Base-by-base conservation (phyloP, 208 protist species). In the Strigomonas culicis region DNA sequence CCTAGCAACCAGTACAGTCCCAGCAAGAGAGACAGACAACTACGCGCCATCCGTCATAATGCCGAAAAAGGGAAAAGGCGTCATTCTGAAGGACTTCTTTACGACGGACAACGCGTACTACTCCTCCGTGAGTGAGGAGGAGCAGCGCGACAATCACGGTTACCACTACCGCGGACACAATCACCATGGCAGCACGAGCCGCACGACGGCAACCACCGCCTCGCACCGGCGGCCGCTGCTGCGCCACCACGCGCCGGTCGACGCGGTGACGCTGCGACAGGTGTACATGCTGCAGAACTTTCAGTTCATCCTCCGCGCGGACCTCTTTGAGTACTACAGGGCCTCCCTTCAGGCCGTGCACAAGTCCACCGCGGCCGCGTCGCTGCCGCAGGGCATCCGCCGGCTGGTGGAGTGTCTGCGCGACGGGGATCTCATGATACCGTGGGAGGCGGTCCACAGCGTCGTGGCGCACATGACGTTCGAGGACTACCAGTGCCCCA, bases 231-330 rank as follows among this genome's bases (percentile, higher is more conserved):
- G n/a, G n/a, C 49, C 49, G 13, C 7, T 27, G n/a, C 17, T 55
- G 8, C 49, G 49, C 41, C 41, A 19, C 59, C 56, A 58, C 83
- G 63, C 27, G 46, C 51, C 59, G 62, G 59, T 87, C 27, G 81
- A 91, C 64, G 27, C 85, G 6, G 59, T 46, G 13, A 68, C 70
- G 19, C 73, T 93, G 30, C 80, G 75, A 55, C 86, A 82, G 1
- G 81, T 79, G n/a, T 95, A 79, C 60, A 90, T 93, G 81, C 75
- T 95, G 47, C 86, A 92, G 52, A 85, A 95, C 64, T 93, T 93
- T 69, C 89, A 95, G 76, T 90, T 93, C 71, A 74, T 95, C n/a
- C 66, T 95, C 6, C 77, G 82, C 31, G 36, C 47, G n/a, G 89
- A 95, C n/a, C 61, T 87, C 43, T 59, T 85, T 51, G 44, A 53